A percentile compares a stretch with the other conserved stretches of the same genome.
Evolutionary conservation across 169 alveolate species (phyloP).

Genomic region (Plasmodium cynomolgi): DNA sequence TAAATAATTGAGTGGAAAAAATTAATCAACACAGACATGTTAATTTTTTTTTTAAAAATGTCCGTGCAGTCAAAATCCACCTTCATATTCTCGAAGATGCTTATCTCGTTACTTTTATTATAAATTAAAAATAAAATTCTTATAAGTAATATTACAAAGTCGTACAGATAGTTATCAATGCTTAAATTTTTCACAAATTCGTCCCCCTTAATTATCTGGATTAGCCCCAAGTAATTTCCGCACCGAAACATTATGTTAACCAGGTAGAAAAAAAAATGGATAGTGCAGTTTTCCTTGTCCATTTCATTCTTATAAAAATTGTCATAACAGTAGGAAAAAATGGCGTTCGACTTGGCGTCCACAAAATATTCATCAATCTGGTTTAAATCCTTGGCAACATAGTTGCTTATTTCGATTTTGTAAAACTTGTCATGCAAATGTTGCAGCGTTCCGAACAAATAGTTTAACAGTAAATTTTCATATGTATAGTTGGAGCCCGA

Average conservation of each 20-base stretch:
- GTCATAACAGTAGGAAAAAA: conserved; percentile 68
- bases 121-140: conserved; percentile 66
- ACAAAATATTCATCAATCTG: conserved; percentile 63
- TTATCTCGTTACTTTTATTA: conserved; percentile 33
- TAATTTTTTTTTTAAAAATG: conserved; percentile 53
- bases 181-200: conserved; percentile 41
- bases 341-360: conserved; percentile 62
- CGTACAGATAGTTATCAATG: conserved; percentile 46
- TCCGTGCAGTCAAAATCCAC: conserved; percentile 60
- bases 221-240: conserved; percentile 72
- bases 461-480: conserved; percentile 59
- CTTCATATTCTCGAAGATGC: conserved; percentile 49
- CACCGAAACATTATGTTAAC: conserved; percentile 71
- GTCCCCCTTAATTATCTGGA: conserved; percentile 61
- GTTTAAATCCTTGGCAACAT: conserved; percentile 64
- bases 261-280: conserved; percentile 66
- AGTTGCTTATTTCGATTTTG: conserved; percentile 66
- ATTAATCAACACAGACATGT: conserved; percentile 58
- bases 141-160: conserved; percentile 67
- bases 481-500: conserved; percentile 16
- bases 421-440: conserved; percentile 75
- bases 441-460: conserved; percentile 68
- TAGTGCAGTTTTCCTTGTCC: conserved; percentile 73
- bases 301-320: conserved; percentile 70
- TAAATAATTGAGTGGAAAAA: conserved; percentile 56